Conservation (phyloP, 1,284 basidiomycete genomes). For the Ganoderma sinense region DNA sequence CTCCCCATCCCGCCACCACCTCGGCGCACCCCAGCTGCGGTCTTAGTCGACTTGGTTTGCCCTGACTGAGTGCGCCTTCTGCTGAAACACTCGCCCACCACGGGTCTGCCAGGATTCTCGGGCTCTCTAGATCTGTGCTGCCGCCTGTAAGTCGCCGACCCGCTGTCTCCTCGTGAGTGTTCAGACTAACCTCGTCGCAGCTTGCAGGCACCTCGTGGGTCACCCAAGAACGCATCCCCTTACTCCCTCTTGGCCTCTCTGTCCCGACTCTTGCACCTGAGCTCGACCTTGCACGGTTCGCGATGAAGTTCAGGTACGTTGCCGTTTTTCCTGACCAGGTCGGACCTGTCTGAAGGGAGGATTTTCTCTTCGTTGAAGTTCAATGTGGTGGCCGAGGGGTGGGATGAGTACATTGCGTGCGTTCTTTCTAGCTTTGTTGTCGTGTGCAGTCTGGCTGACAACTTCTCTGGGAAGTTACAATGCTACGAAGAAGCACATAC, state of each 20-base stretch:
- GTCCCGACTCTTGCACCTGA: too few species aligned
- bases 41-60: not conserved
- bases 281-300: constrained; percentile 25
- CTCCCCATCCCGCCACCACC: not conserved
- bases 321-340: not conserved
- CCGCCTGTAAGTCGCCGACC: not conserved
- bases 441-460: not conserved
- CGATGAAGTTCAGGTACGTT: constrained; percentile 58
- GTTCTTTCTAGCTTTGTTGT: constrained; percentile 37
- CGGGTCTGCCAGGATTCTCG: constrained; percentile 8
- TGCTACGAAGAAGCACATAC: constrained; percentile 85
- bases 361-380: constrained; percentile 84
- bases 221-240: constrained; percentile 37
- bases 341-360: not conserved
- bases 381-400: constrained; percentile 95
- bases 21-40: too few species aligned
- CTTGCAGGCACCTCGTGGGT: constrained; percentile 22
- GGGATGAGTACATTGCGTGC: constrained; percentile 90
- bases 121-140: constrained; percentile 37
- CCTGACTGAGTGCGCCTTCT: not conserved
- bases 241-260: constrained; percentile 34
- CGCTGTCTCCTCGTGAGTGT: not conserved
- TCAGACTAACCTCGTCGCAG: constrained; percentile 7
- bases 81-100: not conserved
- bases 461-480: constrained; percentile 78